Conservation (phyloP, 768 basidiomycete species). For the Melanogaster broomeanus region DNA sequence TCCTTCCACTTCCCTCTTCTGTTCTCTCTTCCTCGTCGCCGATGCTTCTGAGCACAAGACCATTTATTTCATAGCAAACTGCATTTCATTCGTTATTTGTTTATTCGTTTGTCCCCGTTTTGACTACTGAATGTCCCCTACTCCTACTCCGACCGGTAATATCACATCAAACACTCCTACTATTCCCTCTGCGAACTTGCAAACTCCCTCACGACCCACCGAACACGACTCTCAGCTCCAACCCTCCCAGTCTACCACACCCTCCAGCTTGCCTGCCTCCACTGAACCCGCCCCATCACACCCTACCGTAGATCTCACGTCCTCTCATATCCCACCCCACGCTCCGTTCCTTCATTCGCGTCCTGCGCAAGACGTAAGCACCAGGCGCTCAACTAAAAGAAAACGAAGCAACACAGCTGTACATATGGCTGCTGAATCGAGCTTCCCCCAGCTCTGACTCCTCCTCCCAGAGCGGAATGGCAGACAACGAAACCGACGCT, state of each 20-base stretch:
- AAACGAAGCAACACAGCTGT: constrained; percentile 3
- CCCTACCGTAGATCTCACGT: constrained; percentile 13
- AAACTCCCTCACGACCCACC: constrained; percentile 18
- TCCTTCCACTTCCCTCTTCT: neutral
- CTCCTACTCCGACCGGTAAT: constrained; percentile 26
- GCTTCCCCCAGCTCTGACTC: constrained; percentile 35
- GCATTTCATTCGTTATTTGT: constrained; percentile 25
- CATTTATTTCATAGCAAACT: no score
- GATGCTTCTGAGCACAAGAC: constrained; percentile 16
- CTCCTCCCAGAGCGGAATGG: constrained; percentile 57
- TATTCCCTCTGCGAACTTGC: constrained; percentile 7
- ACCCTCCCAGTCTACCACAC: neutral
- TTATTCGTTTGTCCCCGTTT: constrained; percentile 21
- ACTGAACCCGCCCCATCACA: neutral
- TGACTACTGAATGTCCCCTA: constrained; percentile 23
- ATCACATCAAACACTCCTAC: constrained; percentile 16
- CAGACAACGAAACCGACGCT: constrained; percentile 58
- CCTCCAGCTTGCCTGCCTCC: neutral
- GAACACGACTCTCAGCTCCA: constrained; percentile 16
- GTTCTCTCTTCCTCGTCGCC: constrained; percentile 3
- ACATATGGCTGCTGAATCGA: constrained; percentile 24
- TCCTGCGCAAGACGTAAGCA: constrained; percentile 23
- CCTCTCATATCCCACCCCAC: constrained; percentile 11
- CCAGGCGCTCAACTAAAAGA: constrained; percentile 21
- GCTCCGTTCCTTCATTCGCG: constrained; percentile 14